Percentiles rank a stretch among this genome's conserved stretches.
phyloP scores from a whole-genome alignment of 495 filamentous ascomycete genomes.

The Penicillium canescens region DNA sequence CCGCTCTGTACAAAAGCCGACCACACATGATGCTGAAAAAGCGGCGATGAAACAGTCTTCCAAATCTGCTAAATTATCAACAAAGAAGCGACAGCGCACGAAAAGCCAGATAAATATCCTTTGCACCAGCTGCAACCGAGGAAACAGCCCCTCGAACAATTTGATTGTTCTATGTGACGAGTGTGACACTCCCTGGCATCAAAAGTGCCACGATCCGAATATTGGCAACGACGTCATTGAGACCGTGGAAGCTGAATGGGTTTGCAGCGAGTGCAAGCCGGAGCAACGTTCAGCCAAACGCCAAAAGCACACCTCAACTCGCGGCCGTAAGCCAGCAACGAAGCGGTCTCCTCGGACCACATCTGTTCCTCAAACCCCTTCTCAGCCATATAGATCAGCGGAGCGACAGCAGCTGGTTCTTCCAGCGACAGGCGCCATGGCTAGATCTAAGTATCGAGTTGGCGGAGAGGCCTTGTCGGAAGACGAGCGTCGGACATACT shows the following conservation, averaged over 20 bases:
- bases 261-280: conserved; percentile 68
- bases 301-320: conserved; percentile 14
- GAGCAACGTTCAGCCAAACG: conserved; percentile 28
- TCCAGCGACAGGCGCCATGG: too few relatives aligned
- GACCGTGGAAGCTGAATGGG: conserved; percentile 72
- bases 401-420: too few relatives aligned
- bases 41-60: neutral
- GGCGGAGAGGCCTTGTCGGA: conserved; percentile 25
- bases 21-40: neutral
- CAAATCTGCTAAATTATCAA: neutral
- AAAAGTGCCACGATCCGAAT: conserved; percentile 83
- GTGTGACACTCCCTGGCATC: conserved; percentile 88
- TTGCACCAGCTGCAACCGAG: conserved; percentile 78
- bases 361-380: too few relatives aligned
- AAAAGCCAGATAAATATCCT: conserved; percentile 47
- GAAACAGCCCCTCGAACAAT: conserved; percentile 73
- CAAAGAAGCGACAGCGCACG: conserved; percentile 44
- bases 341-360: neutral
- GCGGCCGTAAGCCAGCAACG: conserved; percentile 2
- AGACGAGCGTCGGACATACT: conserved; percentile 41
- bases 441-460: conserved; percentile 11
- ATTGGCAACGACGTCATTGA: conserved; percentile 70
- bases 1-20: conserved; percentile 1
- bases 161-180: conserved; percentile 94
- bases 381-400: too few relatives aligned